Conservation (phyloP, 2,329 filamentous ascomycete species). For the Neonectria hederae region DNA sequence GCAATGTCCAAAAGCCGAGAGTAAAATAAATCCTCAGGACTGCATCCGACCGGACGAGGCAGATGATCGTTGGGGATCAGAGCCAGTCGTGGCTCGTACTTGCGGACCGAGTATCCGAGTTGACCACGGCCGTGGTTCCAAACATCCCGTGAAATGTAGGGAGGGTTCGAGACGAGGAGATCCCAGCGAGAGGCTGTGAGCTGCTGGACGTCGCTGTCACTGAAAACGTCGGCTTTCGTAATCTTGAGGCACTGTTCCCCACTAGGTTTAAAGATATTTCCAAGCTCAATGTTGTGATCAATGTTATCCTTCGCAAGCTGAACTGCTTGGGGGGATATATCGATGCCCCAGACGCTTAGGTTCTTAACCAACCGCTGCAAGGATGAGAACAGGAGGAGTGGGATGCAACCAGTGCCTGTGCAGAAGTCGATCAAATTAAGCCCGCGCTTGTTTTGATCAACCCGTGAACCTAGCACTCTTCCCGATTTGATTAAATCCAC, state of each 20-base stretch:
- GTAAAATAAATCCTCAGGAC: conserved; percentile 71
- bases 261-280: conserved; percentile 32
- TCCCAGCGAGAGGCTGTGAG: conserved; percentile 55
- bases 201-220: conserved; percentile 48
- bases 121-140: conserved; percentile 52
- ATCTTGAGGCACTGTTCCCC: conserved; percentile 54
- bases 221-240: conserved; percentile 60
- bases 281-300: conserved; percentile 54
- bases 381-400: conserved; percentile 76
- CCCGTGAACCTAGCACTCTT: conserved; percentile 16
- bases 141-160: conserved; percentile 77
- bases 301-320: conserved; percentile 73
- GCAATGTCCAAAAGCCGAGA: conserved; percentile 68
- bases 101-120: conserved; percentile 77
- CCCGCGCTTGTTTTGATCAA: conserved; percentile 25
- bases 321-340: conserved; percentile 75
- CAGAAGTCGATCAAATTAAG: conserved; percentile 84
- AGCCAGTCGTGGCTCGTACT: conserved; percentile 82
- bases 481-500: conserved; percentile 54
- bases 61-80: conserved; percentile 66
- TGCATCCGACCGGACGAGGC: conserved; percentile 44
- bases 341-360: conserved; percentile 72
- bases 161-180: conserved; percentile 87
- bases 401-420: conserved; percentile 90
- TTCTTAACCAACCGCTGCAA: conserved; percentile 55